Evolutionary conservation across 345 rosid genomes (phyloP).

Genomic region (Syzygium jambos): DNA sequence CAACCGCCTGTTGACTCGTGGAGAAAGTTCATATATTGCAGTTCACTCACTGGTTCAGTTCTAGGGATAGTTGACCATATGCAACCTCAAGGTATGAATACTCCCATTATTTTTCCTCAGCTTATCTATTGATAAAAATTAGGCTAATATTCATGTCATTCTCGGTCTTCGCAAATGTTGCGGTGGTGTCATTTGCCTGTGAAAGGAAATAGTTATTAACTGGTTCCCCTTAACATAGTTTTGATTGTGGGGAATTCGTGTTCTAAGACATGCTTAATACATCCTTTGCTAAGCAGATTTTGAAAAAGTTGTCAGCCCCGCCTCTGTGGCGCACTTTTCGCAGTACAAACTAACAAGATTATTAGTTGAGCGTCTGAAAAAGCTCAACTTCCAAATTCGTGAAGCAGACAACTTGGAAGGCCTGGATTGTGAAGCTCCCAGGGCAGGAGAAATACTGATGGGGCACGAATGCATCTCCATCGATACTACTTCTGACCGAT

Average conservation of each 20-base stretch:
- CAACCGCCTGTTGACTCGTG: conserved; percentile 86
- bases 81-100: conserved; percentile 79
- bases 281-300: conserved; percentile 43
- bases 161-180: not conserved
- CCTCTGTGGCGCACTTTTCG: conserved; percentile 87
- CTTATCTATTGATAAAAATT: not conserved
- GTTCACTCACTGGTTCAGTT: conserved; percentile 73
- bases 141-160: not conserved
- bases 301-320: conserved; percentile 74
- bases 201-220: not conserved
- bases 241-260: not conserved
- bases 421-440: conserved; percentile 13
- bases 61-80: conserved; percentile 94
- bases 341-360: conserved; percentile 68
- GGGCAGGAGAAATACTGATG: conserved; percentile 51
- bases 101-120: not conserved
- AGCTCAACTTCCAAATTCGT: conserved; percentile 33
- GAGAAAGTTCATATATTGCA: conserved; percentile 92
- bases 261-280: conserved; percentile 1
- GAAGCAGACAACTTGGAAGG: conserved; percentile 17
- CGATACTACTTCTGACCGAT: conserved; percentile 24
- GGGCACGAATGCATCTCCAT: conserved; percentile 81
- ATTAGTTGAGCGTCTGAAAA: conserved; percentile 59
- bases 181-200: not conserved
- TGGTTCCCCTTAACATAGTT: not conserved